Base-by-base conservation (phyloP, 2,329 filamentous ascomycete species). In the Neurospora crassa region DNA sequence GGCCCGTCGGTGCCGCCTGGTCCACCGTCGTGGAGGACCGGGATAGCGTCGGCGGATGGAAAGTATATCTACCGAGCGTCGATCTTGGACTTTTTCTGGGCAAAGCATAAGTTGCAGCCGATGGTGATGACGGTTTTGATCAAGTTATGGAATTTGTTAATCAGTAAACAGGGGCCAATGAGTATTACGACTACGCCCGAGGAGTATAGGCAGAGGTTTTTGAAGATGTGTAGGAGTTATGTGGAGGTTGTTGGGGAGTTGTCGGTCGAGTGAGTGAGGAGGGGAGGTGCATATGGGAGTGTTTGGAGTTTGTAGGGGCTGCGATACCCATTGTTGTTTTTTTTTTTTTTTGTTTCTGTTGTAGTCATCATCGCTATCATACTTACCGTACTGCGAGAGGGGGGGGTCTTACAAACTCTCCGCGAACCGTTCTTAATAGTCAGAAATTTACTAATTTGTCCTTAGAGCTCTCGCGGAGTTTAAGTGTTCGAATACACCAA, bases 31-130 rank as follows among this genome's bases (percentile, higher is more conserved):
- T 93, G 91, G 91, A 83, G 90, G 12, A 85, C 82, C 0, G 91
- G 91, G 0, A 76, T 92, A 0, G 75, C 80, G 0, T 91, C 89
- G 11, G 82, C 84, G 0, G 88, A 92, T 75, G 87, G 87, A 0
- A 87, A 88, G 75, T 91, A 89, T 83, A 82, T 89, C 14, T 93
- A 92, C 76, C 85, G 91, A 2, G 89, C 86, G 3, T 85, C 90
- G 0, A 80, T 93, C 16, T 82, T 93, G 42, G 91, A 93, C 79
- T 93, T 94, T 80, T 92, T 93, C 82, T 93, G 91, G 91, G 88
- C 90, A 0, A 92, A 91, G 79, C 90, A 92, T 79, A 90, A 90
- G 74, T 76, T 89, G 0, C 89, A 88, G 70, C 88, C 91, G 0
- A 87, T 85, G 78, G 83, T 87, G 1, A 87, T 93, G 86, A 92